These are phyloP conservation scores for Saturnispora diversa DNA, from an alignment of 805 yeast species.

Conservation along the genomic window DNA sequence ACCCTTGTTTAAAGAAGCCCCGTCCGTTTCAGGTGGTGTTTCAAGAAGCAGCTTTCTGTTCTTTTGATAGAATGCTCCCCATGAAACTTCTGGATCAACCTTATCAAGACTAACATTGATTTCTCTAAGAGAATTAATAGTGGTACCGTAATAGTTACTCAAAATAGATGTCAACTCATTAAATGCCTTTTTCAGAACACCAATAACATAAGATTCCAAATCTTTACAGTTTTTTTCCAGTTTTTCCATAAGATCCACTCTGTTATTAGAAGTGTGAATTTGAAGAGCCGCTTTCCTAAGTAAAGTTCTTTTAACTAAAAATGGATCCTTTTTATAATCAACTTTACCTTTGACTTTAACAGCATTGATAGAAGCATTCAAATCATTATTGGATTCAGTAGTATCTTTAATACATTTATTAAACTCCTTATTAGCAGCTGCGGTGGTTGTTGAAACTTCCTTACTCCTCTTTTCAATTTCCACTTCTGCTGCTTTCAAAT, in stretches of 20 bases:
- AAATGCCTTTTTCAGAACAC: constrained; percentile 34
- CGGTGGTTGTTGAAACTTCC: constrained; percentile 30
- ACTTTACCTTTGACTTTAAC: constrained; percentile 16
- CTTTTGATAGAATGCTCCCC: constrained; percentile 33
- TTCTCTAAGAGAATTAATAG: constrained; percentile 25
- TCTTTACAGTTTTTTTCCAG: constrained; percentile 35
- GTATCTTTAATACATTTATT: constrained; percentile 31
- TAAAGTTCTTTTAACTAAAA: constrained; percentile 33
- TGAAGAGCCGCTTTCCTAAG: constrained; percentile 34
- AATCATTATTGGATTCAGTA: constrained; percentile 23
- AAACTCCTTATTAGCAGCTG: constrained; percentile 34
- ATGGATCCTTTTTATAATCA: constrained; percentile 40
- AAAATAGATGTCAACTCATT: constrained; percentile 24
- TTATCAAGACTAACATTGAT: constrained; percentile 27
- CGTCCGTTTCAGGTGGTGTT: constrained; percentile 2
- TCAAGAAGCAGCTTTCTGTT: constrained; percentile 30
- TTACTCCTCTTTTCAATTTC: constrained; percentile 38
- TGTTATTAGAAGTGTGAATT: constrained; percentile 38
- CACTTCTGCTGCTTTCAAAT: constrained; percentile 32
- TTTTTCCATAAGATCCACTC: constrained; percentile 36
- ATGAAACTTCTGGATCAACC: constrained; percentile 36
- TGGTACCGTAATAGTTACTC: constrained; percentile 26
- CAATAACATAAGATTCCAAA: constrained; percentile 37
- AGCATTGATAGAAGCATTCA: constrained; percentile 21
- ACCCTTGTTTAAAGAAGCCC: constrained; percentile 11